A percentile compares a stretch with the other conserved stretches of the same genome.
Evolutionary conservation across 2,329 filamentous ascomycete genomes (phyloP).

Genomic region (Microascus cirrosus): DNA sequence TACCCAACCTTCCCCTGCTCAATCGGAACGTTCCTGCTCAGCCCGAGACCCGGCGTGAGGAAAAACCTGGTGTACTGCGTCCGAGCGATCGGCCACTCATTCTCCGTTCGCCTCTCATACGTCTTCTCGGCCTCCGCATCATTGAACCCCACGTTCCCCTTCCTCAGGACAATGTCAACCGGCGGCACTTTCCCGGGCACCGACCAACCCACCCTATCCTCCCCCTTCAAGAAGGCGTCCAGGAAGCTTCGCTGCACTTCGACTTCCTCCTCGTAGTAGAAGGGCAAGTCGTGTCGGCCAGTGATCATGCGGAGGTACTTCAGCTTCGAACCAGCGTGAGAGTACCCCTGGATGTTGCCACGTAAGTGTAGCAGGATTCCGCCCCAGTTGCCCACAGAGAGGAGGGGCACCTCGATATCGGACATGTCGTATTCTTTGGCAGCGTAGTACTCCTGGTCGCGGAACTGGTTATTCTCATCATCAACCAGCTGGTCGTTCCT

Average conservation of each 20-base stretch:
- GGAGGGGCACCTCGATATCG: constrained; percentile 56
- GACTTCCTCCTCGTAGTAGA: constrained; percentile 60
- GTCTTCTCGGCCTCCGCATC: constrained; percentile 46
- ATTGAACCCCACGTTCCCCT: constrained; percentile 54
- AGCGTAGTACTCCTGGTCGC: constrained; percentile 32
- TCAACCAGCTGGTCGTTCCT: constrained; percentile 32
- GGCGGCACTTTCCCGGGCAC: constrained; percentile 35
- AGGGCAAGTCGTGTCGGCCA: constrained; percentile 60
- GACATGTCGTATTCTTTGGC: constrained; percentile 49
- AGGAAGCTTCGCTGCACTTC: constrained; percentile 57
- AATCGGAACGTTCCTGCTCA: constrained; percentile 14
- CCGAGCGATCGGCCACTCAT: constrained; percentile 55
- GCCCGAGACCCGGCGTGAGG: constrained; percentile 34
- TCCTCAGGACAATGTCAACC: constrained; percentile 50
- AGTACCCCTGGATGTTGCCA: constrained; percentile 57
- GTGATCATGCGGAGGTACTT: constrained; percentile 63
- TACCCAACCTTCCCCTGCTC: constrained; percentile 37
- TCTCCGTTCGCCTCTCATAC: constrained; percentile 44
- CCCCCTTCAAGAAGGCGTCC: constrained; percentile 58
- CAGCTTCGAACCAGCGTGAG: constrained; percentile 49
- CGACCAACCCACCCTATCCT: constrained; percentile 53
- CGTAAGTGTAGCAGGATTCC: constrained; percentile 58
- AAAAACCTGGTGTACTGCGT: constrained; percentile 41
- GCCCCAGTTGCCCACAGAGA: constrained; percentile 61
- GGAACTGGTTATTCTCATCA: constrained; percentile 30